phyloP scores from a whole-genome alignment of 1,284 basidiomycete genomes.

The Schizopora paradoxa region DNA sequence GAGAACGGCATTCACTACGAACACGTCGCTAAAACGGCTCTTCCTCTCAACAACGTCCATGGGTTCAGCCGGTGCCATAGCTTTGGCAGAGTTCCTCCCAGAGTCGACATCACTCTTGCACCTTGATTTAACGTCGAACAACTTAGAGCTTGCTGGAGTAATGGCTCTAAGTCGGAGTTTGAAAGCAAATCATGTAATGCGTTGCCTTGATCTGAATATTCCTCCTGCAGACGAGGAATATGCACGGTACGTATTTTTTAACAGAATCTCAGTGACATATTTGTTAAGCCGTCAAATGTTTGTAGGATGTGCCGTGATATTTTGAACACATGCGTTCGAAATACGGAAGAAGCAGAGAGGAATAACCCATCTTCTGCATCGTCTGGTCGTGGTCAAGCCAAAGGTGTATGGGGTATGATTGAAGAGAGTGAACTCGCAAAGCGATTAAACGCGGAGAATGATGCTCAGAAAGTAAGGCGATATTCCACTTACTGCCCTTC shows the following conservation, averaged over 20 bases:
- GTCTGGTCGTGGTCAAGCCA: slow-evolving; percentile 41
- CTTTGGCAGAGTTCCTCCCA: slow-evolving; percentile 93
- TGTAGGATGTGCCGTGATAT: slow-evolving; percentile 71
- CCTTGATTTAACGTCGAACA: slow-evolving; percentile 80
- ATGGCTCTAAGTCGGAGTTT: slow-evolving; percentile 87
- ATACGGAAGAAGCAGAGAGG: slow-evolving; percentile 78
- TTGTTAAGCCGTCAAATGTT: not conserved
- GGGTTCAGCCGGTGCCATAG: slow-evolving; percentile 84
- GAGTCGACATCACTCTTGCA: slow-evolving; percentile 86
- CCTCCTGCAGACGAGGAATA: slow-evolving; percentile 85
- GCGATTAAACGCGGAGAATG: slow-evolving; percentile 53
- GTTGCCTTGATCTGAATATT: slow-evolving; percentile 92
- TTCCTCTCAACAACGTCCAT: slow-evolving; percentile 86
- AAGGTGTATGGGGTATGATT: slow-evolving; percentile 74
- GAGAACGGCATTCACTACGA: slow-evolving; percentile 89
- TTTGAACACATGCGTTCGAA: slow-evolving; percentile 79
- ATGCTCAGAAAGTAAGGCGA: slow-evolving; percentile 50
- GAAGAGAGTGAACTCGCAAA: slow-evolving; percentile 75
- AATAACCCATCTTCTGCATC: slow-evolving; percentile 30
- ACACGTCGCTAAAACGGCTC: slow-evolving; percentile 86
- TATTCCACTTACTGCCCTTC: not conserved
- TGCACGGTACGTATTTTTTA: slow-evolving; percentile 51
- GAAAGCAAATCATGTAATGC: slow-evolving; percentile 76
- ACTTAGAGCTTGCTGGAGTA: slow-evolving; percentile 84
- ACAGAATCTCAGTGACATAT: not conserved